Conservation (phyloP, 2,329 filamentous ascomycete species). For the Penicillium sp. region DNA sequence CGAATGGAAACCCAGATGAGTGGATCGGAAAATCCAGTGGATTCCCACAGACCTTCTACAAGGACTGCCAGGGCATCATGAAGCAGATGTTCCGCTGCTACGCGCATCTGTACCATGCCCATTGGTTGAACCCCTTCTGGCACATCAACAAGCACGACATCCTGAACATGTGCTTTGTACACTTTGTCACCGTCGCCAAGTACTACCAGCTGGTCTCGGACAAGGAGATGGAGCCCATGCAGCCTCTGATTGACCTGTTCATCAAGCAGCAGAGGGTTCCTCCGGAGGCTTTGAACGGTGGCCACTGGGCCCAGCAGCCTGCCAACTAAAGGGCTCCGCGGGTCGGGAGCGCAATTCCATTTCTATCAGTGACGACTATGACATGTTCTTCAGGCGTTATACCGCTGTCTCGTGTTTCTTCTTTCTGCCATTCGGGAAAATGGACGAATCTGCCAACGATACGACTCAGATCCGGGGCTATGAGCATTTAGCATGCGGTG, state of each 20-base stretch:
- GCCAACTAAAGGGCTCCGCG: slow-evolving; percentile 27
- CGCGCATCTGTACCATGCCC: slow-evolving; percentile 95
- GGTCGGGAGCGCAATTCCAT: slow-evolving; percentile 13
- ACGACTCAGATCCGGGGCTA: slow-evolving; percentile 23
- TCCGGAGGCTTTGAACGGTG: slow-evolving; percentile 53
- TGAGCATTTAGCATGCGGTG: slow-evolving; percentile 39
- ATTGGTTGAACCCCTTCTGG: slow-evolving; percentile 82
- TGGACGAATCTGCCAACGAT: slow-evolving; percentile 19
- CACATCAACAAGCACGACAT: slow-evolving; percentile 70
- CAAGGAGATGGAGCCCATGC: slow-evolving; percentile 92
- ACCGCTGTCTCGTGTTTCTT: slow-evolving; percentile 26
- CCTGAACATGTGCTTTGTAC: slow-evolving; percentile 82
- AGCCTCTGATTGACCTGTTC: slow-evolving; percentile 89
- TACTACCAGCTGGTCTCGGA: slow-evolving; percentile 81
- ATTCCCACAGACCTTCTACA: slow-evolving; percentile 85
- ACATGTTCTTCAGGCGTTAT: slow-evolving; percentile 36
- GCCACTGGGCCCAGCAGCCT: slow-evolving; percentile 43
- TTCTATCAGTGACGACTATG: slow-evolving; percentile 21
- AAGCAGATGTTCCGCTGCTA: slow-evolving; percentile 99
- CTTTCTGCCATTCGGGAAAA: slow-evolving; percentile 16
- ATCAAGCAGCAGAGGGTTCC: slow-evolving; percentile 85
- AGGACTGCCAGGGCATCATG: slow-evolving; percentile 90
- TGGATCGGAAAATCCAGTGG: slow-evolving; percentile 92
- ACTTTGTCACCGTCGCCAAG: slow-evolving; percentile 77
- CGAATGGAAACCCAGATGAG: slow-evolving; percentile 61